Evolutionary conservation across 768 basidiomycete species (phyloP).

Genomic region (Tephrocybe rancida): DNA sequence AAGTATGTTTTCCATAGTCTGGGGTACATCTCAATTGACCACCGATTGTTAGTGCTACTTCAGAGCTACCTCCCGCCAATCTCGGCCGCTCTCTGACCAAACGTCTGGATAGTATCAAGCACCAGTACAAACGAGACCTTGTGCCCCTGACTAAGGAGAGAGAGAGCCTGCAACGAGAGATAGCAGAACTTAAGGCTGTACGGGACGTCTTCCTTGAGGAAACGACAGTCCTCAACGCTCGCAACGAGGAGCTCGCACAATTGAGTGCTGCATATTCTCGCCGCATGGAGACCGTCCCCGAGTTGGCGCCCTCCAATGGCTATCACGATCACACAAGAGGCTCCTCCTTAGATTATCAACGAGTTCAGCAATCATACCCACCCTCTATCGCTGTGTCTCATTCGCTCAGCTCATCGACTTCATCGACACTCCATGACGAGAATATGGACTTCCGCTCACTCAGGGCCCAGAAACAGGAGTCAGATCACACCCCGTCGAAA

Average conservation of each 20-base stretch:
- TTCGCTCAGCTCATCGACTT: slow-evolving; percentile 48
- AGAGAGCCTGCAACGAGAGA: slow-evolving; percentile 77
- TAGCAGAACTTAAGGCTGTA: slow-evolving; percentile 82
- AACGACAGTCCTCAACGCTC: slow-evolving; percentile 84
- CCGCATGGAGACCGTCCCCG: slow-evolving; percentile 64
- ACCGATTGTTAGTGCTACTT: slow-evolving; percentile 24
- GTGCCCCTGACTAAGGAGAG: slow-evolving; percentile 82
- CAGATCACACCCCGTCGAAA: slow-evolving; percentile 51
- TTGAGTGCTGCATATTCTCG: slow-evolving; percentile 82
- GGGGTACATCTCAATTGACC: slow-evolving; percentile 9
- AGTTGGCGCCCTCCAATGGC: slow-evolving; percentile 30
- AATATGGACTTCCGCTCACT: slow-evolving; percentile 34
- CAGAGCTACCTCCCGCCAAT: slow-evolving; percentile 43
- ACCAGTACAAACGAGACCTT: slow-evolving; percentile 86
- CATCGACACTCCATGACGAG: slow-evolving; percentile 54
- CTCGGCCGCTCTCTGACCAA: slow-evolving; percentile 75
- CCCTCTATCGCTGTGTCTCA: slow-evolving; percentile 31
- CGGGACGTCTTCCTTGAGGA: slow-evolving; percentile 91
- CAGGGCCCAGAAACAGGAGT: slow-evolving; percentile 47
- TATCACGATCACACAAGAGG: slow-evolving; percentile 21
- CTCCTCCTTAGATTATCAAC: slow-evolving; percentile 28
- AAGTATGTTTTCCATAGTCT: slow-evolving; percentile 47
- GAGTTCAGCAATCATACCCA: slow-evolving; percentile 27
- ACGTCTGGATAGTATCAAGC: slow-evolving; percentile 85
- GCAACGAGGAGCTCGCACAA: slow-evolving; percentile 92